A percentile compares a stretch with the other conserved stretches of the same genome.
These are phyloP conservation scores for Backusella liffmaniae DNA, from an alignment of 192 early-diverging fungal genomes.

Conservation along the genomic window DNA sequence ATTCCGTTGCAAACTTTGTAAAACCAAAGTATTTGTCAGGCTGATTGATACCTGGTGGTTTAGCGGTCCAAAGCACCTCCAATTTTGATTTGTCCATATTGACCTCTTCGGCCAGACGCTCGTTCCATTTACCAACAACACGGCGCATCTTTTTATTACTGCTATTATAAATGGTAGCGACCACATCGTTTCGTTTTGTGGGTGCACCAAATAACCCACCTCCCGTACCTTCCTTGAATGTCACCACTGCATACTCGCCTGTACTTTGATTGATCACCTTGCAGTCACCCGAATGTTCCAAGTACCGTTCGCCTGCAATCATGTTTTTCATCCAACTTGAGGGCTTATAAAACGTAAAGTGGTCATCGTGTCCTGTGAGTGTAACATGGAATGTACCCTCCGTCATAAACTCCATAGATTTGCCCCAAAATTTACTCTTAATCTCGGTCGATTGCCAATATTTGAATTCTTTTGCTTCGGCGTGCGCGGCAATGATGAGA, in stretches of 20 bases:
- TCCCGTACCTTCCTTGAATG: slow-evolving; percentile 80
- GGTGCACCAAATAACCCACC: slow-evolving; percentile 66
- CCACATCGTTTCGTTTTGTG: slow-evolving; percentile 75
- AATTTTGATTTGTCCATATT: slow-evolving; percentile 56
- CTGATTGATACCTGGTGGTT: slow-evolving; percentile 60
- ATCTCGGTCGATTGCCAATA: slow-evolving; percentile 90
- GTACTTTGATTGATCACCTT: slow-evolving; percentile 73
- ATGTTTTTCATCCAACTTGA: slow-evolving; percentile 93
- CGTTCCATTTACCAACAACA: slow-evolving; percentile 64
- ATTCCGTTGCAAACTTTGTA: slow-evolving; percentile 79
- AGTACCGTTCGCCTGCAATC: slow-evolving; percentile 79
- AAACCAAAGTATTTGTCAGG: slow-evolving; percentile 88
- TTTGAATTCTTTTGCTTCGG: slow-evolving; percentile 72
- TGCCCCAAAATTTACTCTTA: slow-evolving; percentile 99
- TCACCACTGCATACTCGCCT: slow-evolving; percentile 66
- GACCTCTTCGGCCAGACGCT: slow-evolving; percentile 58
- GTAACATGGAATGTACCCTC: slow-evolving; percentile 83
- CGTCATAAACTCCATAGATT: slow-evolving; percentile 84
- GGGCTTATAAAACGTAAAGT: slow-evolving; percentile 86
- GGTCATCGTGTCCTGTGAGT: slow-evolving; percentile 70
- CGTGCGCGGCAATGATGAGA: slow-evolving; percentile 88
- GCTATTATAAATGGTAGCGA: slow-evolving; percentile 49
- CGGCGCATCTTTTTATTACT: slow-evolving; percentile 51
- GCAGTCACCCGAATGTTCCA: slow-evolving; percentile 94
- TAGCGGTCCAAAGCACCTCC: slow-evolving; percentile 84